Evolutionary conservation across 306 rosid genomes (phyloP), one percentile per base, ranked within the genome.

Genomic region (Potentilla sterilis): DNA sequence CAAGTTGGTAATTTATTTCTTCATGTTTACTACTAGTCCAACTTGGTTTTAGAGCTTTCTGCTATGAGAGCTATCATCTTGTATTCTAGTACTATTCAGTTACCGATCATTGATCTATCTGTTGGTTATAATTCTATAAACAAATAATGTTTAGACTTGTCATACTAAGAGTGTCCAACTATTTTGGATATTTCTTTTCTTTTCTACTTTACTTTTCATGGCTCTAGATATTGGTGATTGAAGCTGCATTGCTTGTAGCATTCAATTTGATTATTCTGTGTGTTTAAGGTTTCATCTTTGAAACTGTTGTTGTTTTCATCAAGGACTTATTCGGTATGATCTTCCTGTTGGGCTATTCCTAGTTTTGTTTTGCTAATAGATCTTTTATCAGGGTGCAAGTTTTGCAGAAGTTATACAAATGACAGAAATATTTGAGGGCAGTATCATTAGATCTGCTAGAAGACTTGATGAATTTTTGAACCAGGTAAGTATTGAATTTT

Each of bases 371-470:
- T 49, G 43, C 70, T 72, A 6, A 74, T 74, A 10, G 44, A 59
- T 61, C 2, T 75, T 74, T 68, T 61, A 47, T 71, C 85, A 95
- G 97, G 99, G 97, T 57, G 83, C 97, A 63, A 87, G 22, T 84
- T 95, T 95, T 83, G 85, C 88, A 0, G 99, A 95, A 49, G 93
- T 95, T 81, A 95, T 88, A 79, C 97, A 95, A 83, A 95, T 92
- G 97, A 95, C 99, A 19, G 99, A 92, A 82, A 87, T 95, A 62
- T 95, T 95, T 82, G 97, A 95, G 85, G 99, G 99, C 55, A 95
- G 97, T 84, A 90, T 95, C 75, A 90, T 95, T 64, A 89, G 99
- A 81, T 88, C 96, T 84, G 96, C 97, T 57, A 95, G 97, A 87
- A 87, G 99, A 86, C 99, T 95, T 64, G 99, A 95, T 69, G 99